Base-by-base conservation (phyloP, 495 filamentous ascomycete genomes). In the Aspergillus egyptiacus region DNA sequence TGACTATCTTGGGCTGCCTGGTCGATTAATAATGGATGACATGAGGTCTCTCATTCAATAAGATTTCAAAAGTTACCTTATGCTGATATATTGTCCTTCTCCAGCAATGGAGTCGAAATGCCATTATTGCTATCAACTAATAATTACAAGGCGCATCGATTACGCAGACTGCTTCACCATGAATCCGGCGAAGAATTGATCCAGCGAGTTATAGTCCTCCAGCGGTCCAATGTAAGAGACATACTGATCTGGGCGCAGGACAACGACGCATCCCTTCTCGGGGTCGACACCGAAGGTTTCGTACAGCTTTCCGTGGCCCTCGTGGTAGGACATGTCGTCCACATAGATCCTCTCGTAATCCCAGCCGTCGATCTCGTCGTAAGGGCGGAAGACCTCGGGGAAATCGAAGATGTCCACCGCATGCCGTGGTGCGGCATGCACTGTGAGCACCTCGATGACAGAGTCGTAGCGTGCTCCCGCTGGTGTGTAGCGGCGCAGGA, bases 291-390 rank as follows among this genome's bases (percentile, higher is more conserved):
- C 30, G 32, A 44, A 50, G 13, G 37, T 48, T 4, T 40, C 24
- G 22, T 58, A 65, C 3, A 67, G 15, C 36, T 36, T 46, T 48
- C 56, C 15, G 48, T 52, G 39, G 41, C 32, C n/a, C 23, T 50
- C 20, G 50, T 37, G 47, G 22, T 48, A 48, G 1, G 46, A 48
- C 17, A 48, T 3, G 14, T 48, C 35, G 23, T 39, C 35, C 1
- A 39, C 46, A 31, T 20, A 40, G 5, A 40, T 31, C 15, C 40
- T 48, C 13, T 39, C 35, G 18, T 40, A 40, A 15, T 40, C 46
- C 35, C 46, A 48, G 17, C 35, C 35, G 14, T 48, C 35, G 18
- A 39, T 22, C 17, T 40, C 46, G 23, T 48, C 46, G 18, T 40
- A 40, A 1, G 35, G 25, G 15, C 25, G 35, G n/a, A 48, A 39